Evolutionary conservation across 352 stramenopile species (phyloP).

Genomic region (Phytophthora hybrid): DNA sequence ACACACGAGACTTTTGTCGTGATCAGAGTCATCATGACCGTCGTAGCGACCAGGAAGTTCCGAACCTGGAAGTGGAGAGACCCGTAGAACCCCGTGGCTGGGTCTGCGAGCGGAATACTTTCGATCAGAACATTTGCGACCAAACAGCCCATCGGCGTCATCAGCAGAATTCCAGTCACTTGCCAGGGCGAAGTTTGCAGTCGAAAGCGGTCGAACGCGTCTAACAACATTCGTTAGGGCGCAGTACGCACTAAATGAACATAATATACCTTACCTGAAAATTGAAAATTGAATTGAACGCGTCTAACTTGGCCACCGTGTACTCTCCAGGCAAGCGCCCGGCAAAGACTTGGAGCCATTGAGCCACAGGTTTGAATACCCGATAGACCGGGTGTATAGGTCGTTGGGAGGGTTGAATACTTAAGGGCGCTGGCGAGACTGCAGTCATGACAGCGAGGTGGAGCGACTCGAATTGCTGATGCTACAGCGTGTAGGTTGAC

Average conservation of each 20-base stretch:
- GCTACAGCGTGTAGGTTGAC: background rate
- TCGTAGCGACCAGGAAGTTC: constrained; percentile 26
- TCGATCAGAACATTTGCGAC: constrained; percentile 33
- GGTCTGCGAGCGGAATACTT: constrained; percentile 33
- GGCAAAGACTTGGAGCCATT: background rate
- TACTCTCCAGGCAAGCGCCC: constrained; percentile 38
- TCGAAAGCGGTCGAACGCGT: constrained; percentile 37
- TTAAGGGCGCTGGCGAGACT: constrained; percentile 2
- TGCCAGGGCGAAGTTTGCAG: background rate
- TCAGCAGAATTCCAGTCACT: constrained; percentile 16
- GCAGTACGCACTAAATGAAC: no score
- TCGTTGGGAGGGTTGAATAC: background rate
- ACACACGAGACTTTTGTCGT: constrained; percentile 34
- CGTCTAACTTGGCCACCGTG: constrained; percentile 45
- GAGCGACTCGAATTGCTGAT: background rate
- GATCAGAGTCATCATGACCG: constrained; percentile 17
- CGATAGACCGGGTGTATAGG: background rate
- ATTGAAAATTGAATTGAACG: no score
- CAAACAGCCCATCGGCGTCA: constrained; percentile 24
- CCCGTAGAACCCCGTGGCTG: constrained; percentile 12
- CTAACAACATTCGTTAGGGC: no score
- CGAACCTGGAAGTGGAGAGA: constrained; percentile 40
- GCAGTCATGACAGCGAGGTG: constrained; percentile 12
- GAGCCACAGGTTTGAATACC: background rate
- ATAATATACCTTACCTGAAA: no score